Conservation (phyloP, 139 green algal genomes). For the Chlorella ohadii region DNA sequence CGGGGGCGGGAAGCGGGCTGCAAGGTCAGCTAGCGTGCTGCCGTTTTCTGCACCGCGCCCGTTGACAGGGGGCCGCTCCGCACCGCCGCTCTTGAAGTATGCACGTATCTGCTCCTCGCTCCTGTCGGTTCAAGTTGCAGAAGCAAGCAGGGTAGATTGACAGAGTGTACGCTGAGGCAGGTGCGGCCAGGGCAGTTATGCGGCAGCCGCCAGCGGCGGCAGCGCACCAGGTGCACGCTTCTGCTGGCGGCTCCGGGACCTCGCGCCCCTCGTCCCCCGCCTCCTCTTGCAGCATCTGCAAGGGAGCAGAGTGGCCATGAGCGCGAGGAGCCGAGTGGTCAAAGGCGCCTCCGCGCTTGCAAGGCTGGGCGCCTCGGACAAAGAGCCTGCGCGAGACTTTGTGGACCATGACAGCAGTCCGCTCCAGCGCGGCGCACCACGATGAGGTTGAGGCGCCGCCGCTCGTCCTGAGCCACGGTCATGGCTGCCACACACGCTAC, state of each 20-base stretch:
- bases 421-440: conserved; percentile 42
- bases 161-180: neutral
- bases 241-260: conserved; percentile 6
- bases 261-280: conserved; percentile 30
- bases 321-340: neutral
- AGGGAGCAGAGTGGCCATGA: neutral
- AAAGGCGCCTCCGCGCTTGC: neutral
- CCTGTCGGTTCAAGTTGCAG: conserved; percentile 32
- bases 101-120: conserved; percentile 43
- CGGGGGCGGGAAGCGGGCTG: conserved; percentile 19
- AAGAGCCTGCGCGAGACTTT: too few relatives aligned
- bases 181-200: neutral
- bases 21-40: neutral
- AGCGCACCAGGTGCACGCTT: conserved; percentile 20
- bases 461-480: neutral
- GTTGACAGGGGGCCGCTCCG: neutral
- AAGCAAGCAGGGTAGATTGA: too few relatives aligned
- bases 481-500: neutral
- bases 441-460: conserved; percentile 44
- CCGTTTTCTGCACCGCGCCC: neutral
- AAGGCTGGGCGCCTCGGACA: neutral
- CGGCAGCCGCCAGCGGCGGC: neutral
- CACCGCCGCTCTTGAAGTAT: conserved; percentile 31
- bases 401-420: too few relatives aligned
- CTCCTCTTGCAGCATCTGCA: conserved; percentile 53